Percentiles rank a stretch among this genome's conserved stretches.
phyloP scores from a whole-genome alignment of 257 asterid genomes.

The Solanum clarkiae region DNA sequence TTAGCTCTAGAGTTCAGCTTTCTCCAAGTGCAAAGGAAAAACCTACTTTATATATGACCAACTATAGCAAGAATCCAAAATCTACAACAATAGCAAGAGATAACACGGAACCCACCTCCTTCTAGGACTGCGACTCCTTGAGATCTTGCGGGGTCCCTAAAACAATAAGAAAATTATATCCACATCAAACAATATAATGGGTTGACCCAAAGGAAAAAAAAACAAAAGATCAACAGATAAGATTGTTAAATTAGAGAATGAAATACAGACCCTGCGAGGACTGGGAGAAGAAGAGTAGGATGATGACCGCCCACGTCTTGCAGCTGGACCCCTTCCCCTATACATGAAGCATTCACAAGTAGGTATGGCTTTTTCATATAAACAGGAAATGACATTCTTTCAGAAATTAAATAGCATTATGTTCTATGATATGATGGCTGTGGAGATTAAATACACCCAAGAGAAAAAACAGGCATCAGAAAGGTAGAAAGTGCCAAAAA shows the following conservation, averaged over 20 bases:
- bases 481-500: neutral
- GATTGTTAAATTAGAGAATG: neutral
- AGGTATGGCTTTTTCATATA: neutral
- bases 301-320: slow-evolving; percentile 34
- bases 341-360: neutral
- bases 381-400: neutral
- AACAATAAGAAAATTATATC: neutral
- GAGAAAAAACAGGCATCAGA: neutral
- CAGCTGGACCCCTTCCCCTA: slow-evolving; percentile 28
- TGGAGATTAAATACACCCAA: neutral
- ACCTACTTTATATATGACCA: neutral
- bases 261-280: slow-evolving; percentile 24
- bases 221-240: neutral
- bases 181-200: neutral
- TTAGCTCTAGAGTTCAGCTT: neutral
- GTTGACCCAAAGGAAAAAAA: neutral
- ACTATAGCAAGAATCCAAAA: neutral
- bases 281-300: slow-evolving; percentile 37
- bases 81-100: neutral
- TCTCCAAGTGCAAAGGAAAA: neutral
- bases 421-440: neutral
- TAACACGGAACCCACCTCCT: slow-evolving; percentile 15
- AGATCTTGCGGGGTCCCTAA: slow-evolving; percentile 28
- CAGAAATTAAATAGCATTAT: neutral
- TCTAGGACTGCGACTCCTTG: slow-evolving; percentile 43